Evolutionary conservation across 1,284 basidiomycete genomes (phyloP).

Genomic region (Microbotryum scabiosae): DNA sequence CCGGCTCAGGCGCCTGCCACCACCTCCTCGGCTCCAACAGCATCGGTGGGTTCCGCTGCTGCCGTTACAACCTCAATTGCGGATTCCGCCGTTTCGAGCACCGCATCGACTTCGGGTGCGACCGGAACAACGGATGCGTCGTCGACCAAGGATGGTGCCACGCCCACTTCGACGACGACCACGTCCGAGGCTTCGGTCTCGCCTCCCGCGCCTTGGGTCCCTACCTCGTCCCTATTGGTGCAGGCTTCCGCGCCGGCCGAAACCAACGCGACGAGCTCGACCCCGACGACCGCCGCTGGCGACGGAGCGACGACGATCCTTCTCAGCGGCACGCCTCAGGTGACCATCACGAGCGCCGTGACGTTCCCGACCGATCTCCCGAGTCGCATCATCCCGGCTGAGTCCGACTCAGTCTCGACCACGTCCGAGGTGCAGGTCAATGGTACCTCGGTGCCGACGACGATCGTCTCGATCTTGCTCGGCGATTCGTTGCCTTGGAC

Average conservation of each 20-base stretch:
- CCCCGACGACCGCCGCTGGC: neutral
- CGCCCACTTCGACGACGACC: neutral
- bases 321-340: conserved; percentile 18
- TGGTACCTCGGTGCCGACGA: conserved; percentile 5
- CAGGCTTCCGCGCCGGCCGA: neutral
- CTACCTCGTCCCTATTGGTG: conserved; percentile 21
- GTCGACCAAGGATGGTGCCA: neutral
- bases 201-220: conserved; percentile 13
- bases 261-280: conserved; percentile 1
- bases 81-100: neutral
- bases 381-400: conserved; percentile 19
- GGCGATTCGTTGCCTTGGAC: conserved; percentile 29
- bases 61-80: neutral
- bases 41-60: neutral
- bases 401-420: neutral
- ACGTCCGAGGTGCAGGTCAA: neutral
- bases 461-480: conserved; percentile 31
- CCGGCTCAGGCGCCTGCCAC: too few relatives aligned
- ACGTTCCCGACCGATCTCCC: conserved; percentile 28
- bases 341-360: conserved; percentile 27
- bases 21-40: too few relatives aligned
- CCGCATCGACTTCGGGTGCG: neutral
- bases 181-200: neutral
- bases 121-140: neutral
- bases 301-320: conserved; percentile 15